Conservation (phyloP, 495 filamentous ascomycete genomes). For the Chaetomium cochliodes region DNA sequence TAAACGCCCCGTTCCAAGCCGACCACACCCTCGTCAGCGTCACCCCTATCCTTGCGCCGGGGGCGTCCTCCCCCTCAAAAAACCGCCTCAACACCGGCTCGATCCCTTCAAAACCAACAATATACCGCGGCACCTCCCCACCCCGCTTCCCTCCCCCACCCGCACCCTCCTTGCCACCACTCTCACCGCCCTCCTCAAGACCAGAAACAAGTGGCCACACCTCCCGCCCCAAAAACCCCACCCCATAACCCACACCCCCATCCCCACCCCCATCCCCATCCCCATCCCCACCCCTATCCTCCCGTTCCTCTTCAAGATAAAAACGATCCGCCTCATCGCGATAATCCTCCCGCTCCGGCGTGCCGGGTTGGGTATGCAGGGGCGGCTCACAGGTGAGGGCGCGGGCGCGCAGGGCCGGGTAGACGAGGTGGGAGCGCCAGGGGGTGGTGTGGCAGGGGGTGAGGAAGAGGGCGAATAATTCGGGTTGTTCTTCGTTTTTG, state of each 20-base stretch:
- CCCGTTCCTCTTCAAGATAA: background rate
- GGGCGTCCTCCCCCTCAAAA: slow-evolving; percentile 35
- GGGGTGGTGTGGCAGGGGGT: slow-evolving; percentile 97
- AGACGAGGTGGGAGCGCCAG: slow-evolving; percentile 86
- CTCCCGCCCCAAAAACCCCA: slow-evolving; percentile 54
- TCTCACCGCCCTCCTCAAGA: background rate
- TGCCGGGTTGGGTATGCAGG: slow-evolving; percentile 54
- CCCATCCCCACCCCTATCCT: background rate
- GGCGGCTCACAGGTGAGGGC: slow-evolving; percentile 92
- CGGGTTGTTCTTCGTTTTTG: slow-evolving; percentile 24
- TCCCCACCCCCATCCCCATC: slow-evolving; percentile 6
- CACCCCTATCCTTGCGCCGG: slow-evolving; percentile 48
- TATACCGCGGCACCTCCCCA: slow-evolving; percentile 52
- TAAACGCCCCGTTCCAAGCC: slow-evolving; percentile 75
- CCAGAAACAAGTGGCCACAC: slow-evolving; percentile 37
- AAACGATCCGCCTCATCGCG: slow-evolving; percentile 70
- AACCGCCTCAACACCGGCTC: slow-evolving; percentile 45
- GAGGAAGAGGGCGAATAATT: slow-evolving; percentile 80
- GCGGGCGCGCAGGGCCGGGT: slow-evolving; percentile 73
- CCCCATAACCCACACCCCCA: slow-evolving; percentile 28
- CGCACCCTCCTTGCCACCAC: slow-evolving; percentile 18
- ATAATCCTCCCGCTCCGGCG: slow-evolving; percentile 59
- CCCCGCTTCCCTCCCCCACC: slow-evolving; percentile 20
- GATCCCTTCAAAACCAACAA: slow-evolving; percentile 57
- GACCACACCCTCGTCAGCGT: slow-evolving; percentile 63